phyloP scores from a whole-genome alignment of 768 basidiomycete species.

The Pholiota conissans region DNA sequence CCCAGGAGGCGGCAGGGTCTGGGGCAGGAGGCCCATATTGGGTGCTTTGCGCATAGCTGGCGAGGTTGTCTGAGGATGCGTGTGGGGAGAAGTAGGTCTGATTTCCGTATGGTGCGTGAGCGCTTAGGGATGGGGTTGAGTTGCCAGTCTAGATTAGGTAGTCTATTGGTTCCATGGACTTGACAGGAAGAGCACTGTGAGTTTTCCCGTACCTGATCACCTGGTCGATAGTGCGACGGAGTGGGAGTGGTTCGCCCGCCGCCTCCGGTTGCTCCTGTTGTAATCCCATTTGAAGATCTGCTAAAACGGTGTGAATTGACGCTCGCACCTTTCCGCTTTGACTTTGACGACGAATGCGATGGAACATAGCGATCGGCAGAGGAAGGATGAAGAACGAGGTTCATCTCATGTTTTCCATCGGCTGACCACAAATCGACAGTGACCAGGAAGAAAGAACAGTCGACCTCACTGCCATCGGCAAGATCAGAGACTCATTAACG shows the following conservation, averaged over 20 bases:
- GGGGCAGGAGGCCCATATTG: constrained; percentile 42
- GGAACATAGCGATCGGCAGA: constrained; percentile 76
- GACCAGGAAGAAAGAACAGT: constrained; percentile 86
- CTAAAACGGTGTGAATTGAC: constrained; percentile 22
- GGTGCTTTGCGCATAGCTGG: constrained; percentile 39
- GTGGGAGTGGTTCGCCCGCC: constrained; percentile 45
- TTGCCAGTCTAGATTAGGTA: constrained; percentile 14
- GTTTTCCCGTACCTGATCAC: constrained; percentile 42
- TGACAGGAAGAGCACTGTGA: background rate
- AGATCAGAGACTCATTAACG: constrained; percentile 13
- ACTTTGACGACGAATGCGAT: constrained; percentile 38
- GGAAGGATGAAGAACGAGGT: constrained; percentile 86
- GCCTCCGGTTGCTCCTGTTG: constrained; percentile 38
- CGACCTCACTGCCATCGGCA: constrained; percentile 61
- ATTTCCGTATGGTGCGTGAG: constrained; percentile 39
- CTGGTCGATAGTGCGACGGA: constrained; percentile 41
- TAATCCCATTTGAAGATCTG: background rate
- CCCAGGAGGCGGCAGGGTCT: constrained; percentile 54
- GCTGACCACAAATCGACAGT: constrained; percentile 92
- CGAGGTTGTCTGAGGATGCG: constrained; percentile 32
- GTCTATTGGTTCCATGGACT: background rate
- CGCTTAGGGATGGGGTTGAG: constrained; percentile 38
- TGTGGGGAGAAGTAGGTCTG: constrained; percentile 44
- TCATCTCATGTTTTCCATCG: constrained; percentile 81
- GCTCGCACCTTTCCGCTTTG: constrained; percentile 42